Evolutionary conservation across 768 basidiomycete genomes (phyloP), one percentile per base, ranked within the genome.

Genomic region (Coprinopsis sp.): DNA sequence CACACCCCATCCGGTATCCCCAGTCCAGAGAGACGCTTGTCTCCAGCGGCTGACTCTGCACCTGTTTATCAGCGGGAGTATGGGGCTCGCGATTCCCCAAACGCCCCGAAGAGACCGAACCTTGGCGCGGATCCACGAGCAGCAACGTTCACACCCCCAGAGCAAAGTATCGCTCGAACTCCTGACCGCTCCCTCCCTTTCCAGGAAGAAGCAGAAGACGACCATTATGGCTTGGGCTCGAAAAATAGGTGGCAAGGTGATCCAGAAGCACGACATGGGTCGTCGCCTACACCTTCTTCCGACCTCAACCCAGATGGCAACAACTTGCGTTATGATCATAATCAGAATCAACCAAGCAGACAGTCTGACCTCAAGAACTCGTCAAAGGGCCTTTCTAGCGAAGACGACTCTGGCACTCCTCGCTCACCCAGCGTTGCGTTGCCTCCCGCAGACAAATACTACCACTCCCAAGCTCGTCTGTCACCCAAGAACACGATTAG

Each of bases 121-220:
- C 50, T 45, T 47, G 66, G 68, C 25, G 45, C 48, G 34, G 64
- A 61, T 46, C 50, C 59, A 24, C 59, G 58, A 51, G 61, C 71
- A 23, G 64, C 67, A 21, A 53, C 65, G 47, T 43, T 36, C 40
- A 76, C 67, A 0, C 79, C 82, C 14, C 51, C 74, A 44, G 81
- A 80, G 55, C 60, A 71, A 8, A 69, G 75, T 59, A 58, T 69
- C 49, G 68, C 74, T 4, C 78, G 82, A 18, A 79, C 80, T 18
- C 80, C 86, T 1, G 85, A 87, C 60, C 73, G 84, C 27, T 85
- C 85, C 13, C 70, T 89, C 21, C 86, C 86, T 16, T 76, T 87
- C 2, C 86, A 89, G 60, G 86, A 88, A 58, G 85, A 87, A 51
- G 73, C 74, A 23, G 84, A 87, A 55, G 85, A 87, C 54, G 83